phyloP scores from a whole-genome alignment of 2,329 filamentous ascomycete species.

The Penicillium oxalicum region DNA sequence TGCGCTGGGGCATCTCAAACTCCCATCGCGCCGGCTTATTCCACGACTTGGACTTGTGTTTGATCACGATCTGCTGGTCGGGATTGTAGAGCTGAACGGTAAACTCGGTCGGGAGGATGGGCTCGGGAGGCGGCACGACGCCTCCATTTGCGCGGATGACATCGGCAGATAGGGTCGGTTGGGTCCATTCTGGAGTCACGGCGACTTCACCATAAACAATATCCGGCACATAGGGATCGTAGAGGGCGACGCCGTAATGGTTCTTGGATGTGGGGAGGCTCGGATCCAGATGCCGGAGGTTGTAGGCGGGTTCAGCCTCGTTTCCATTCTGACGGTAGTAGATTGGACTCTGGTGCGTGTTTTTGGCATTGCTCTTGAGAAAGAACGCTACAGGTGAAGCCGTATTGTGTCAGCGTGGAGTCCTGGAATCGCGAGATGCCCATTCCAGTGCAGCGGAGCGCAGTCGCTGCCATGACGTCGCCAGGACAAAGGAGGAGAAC shows the following conservation, averaged over 20 bases:
- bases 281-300: conserved; percentile 71
- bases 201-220: conserved; percentile 84
- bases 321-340: conserved; percentile 64
- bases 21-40: conserved; percentile 77
- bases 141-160: conserved; percentile 68
- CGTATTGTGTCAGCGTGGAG: neutral
- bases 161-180: conserved; percentile 73
- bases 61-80: conserved; percentile 71
- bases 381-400: conserved; percentile 48
- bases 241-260: conserved; percentile 79
- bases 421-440: neutral
- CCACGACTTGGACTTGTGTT: conserved; percentile 66
- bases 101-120: conserved; percentile 71
- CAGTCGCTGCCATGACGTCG: conserved; percentile 14
- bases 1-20: conserved; percentile 83
- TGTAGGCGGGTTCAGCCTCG: conserved; percentile 72
- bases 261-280: conserved; percentile 64
- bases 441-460: neutral
- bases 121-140: conserved; percentile 58
- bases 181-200: conserved; percentile 77
- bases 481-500: neutral
- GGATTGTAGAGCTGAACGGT: conserved; percentile 90
- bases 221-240: conserved; percentile 72
- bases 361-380: conserved; percentile 47
- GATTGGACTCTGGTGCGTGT: conserved; percentile 33